Base-by-base conservation (phyloP, 805 yeast species). In the Candida tallmaniae region DNA sequence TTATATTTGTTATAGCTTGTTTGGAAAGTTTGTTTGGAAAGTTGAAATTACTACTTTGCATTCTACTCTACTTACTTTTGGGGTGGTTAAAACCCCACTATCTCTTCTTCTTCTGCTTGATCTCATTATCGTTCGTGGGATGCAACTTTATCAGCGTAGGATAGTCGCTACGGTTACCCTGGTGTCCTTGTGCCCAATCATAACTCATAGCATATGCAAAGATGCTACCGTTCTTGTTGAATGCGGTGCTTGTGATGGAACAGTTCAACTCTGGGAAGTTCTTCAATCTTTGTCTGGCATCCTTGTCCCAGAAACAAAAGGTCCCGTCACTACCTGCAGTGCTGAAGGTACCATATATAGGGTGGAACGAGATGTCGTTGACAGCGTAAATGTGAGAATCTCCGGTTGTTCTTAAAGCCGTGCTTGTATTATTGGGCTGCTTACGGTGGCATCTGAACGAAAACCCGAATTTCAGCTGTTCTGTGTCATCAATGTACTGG, bases 281-380 rank as follows among this genome's bases (percentile, higher is more conserved):
- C 60, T 82, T 84, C 46, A 93, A 73, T 48, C 97, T 74, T 54
- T 84, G 94, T 54, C 82, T 78, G 35, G 93, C 83, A 50, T 87
- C 95, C 58, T 86, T 87, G 58, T 93, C 97, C 98, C 98, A 93
- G 65, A 86, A 83, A 50, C 88, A 80, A 65, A 89, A 82, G 10
- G 89, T 72, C 15, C 98, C 98, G 60, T 93, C 98, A 16, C 93
- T 74, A 9, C 98, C 97, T 1, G 95, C 93, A 4, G 98, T 93
- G 32, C 81, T 80, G 59, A 93, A 83, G 1, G 97, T 88, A 27
- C 96, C 96, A 58, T 80, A 80, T 10, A 75, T 65, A 4, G 97
- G 97, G 54, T 93, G 97, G 68, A 89, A 86, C 6, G 76, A 67
- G 31, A 93, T 81, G 32, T 84, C 70, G 56, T 88, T 86, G 27